These are phyloP conservation scores for Vanrija pseudolonga DNA, from an alignment of 1,284 basidiomycete species.

Conservation along the genomic window DNA sequence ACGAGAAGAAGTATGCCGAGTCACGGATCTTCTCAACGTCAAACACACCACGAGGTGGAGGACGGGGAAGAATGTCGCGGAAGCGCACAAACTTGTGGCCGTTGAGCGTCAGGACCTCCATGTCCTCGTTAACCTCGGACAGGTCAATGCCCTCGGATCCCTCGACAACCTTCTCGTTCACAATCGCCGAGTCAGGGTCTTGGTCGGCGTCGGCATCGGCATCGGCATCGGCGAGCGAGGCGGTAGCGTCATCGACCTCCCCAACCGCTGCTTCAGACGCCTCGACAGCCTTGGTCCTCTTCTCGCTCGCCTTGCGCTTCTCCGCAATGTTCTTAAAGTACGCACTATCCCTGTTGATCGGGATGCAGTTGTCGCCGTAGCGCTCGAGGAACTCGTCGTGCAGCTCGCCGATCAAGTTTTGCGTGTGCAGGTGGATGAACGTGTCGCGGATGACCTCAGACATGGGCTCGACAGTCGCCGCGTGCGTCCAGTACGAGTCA, in stretches of 20 bases:
- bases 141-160: conserved; percentile 3
- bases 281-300: conserved; percentile 12
- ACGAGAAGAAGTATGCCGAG: conserved; percentile 80
- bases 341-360: conserved; percentile 51
- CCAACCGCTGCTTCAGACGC: conserved; percentile 9
- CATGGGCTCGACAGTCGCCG: conserved; percentile 83
- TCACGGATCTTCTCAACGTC: conserved; percentile 78
- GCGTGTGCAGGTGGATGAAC: conserved; percentile 87
- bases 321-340: conserved; percentile 12
- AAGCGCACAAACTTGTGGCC: conserved; percentile 64
- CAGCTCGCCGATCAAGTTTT: conserved; percentile 66
- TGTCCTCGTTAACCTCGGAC: conserved; percentile 3
- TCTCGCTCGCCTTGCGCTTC: conserved; percentile 15
- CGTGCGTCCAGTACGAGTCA: conserved; percentile 99
- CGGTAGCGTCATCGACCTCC: not conserved
- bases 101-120: conserved; percentile 20
- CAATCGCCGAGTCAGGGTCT: not conserved
- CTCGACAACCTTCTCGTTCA: conserved; percentile 3
- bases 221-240: conserved; percentile 3
- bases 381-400: conserved; percentile 66
- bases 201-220: not conserved
- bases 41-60: conserved; percentile 84
- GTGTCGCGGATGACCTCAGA: conserved; percentile 84
- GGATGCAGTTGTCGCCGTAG: conserved; percentile 71
- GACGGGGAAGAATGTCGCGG: conserved; percentile 70